Evolutionary conservation across 2,329 filamentous ascomycete species (phyloP).

Genomic region (Sodiomyces alkalinus): DNA sequence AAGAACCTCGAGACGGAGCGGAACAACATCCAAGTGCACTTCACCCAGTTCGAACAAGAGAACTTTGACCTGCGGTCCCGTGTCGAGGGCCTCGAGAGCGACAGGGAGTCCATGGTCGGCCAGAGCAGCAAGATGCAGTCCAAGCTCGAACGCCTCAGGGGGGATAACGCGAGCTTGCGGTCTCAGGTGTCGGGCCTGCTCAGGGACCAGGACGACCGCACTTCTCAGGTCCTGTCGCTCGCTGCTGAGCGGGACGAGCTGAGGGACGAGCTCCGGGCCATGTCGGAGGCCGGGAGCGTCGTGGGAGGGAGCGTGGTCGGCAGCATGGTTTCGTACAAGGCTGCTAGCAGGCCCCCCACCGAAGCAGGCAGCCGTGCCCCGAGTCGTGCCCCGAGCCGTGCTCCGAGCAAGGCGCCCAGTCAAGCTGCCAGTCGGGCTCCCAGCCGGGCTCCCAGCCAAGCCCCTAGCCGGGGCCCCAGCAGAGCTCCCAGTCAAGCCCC

Average conservation of each 20-base stretch:
- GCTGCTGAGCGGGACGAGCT: conserved; percentile 5
- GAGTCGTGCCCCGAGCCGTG: neutral
- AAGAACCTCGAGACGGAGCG: conserved; percentile 4
- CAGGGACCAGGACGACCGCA: conserved; percentile 7
- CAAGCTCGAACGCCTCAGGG: conserved; percentile 5
- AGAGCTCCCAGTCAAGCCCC: neutral
- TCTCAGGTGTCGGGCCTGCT: conserved; percentile 4
- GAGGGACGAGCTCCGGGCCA: conserved; percentile 6
- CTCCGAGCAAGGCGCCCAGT: neutral
- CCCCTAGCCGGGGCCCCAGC: neutral
- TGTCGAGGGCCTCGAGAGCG: conserved; percentile 6
- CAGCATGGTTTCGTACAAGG: neutral
- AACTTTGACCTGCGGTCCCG: conserved; percentile 5
- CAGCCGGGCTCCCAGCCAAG: neutral
- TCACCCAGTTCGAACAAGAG: conserved; percentile 3
- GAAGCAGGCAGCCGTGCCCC: neutral
- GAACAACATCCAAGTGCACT: conserved; percentile 1
- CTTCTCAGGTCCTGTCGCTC: conserved; percentile 6
- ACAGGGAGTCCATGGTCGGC: conserved; percentile 1
- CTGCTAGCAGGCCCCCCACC: neutral
- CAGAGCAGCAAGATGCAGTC: conserved; percentile 6
- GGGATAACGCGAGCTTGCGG: conserved; percentile 5
- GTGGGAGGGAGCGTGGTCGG: conserved; percentile 1
- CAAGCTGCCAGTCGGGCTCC: neutral
- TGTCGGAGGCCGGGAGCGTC: conserved; percentile 2